Evolutionary conservation across 2,329 filamentous ascomycete genomes (phyloP).

Genomic region (Calcarisporium arbuscula): DNA sequence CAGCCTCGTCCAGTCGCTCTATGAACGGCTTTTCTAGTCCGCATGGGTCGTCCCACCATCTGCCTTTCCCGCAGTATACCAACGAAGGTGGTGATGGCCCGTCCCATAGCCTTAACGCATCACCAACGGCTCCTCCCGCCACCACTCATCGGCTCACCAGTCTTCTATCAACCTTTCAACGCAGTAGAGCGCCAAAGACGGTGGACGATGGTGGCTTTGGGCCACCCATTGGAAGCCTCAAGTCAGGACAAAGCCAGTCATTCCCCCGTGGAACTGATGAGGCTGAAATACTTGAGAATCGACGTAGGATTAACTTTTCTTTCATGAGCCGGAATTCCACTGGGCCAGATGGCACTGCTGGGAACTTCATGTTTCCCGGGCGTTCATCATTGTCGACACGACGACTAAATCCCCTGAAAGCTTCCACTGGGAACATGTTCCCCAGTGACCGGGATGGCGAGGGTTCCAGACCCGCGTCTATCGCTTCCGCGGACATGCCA

Average conservation of each 20-base stretch:
- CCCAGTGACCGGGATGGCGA: constrained; percentile 51
- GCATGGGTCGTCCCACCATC: constrained; percentile 52
- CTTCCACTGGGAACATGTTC: constrained; percentile 40
- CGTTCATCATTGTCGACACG: constrained; percentile 32
- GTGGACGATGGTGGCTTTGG: constrained; percentile 40
- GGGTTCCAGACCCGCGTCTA: constrained; percentile 61
- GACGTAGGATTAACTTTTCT: constrained; percentile 52
- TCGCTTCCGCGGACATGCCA: constrained; percentile 64
- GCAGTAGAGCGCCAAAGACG: constrained; percentile 56
- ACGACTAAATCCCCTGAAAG: constrained; percentile 42
- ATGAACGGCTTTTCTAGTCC: constrained; percentile 55
- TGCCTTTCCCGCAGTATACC: constrained; percentile 46
- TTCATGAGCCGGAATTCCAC: constrained; percentile 54
- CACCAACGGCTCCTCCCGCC: constrained; percentile 29
- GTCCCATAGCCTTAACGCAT: constrained; percentile 28
- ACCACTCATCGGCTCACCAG: constrained; percentile 35
- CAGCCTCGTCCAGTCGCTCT: constrained; percentile 51
- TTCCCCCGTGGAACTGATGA: constrained; percentile 60
- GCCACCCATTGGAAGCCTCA: constrained; percentile 61
- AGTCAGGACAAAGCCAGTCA: constrained; percentile 69
- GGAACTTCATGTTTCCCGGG: constrained; percentile 22
- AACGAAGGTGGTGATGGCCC: constrained; percentile 41
- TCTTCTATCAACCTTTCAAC: constrained; percentile 55
- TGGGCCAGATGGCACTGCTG: constrained; percentile 31
- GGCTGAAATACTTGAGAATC: constrained; percentile 43